Evolutionary conservation across 768 basidiomycete genomes (phyloP).

Genomic region (Boletus sp.): DNA sequence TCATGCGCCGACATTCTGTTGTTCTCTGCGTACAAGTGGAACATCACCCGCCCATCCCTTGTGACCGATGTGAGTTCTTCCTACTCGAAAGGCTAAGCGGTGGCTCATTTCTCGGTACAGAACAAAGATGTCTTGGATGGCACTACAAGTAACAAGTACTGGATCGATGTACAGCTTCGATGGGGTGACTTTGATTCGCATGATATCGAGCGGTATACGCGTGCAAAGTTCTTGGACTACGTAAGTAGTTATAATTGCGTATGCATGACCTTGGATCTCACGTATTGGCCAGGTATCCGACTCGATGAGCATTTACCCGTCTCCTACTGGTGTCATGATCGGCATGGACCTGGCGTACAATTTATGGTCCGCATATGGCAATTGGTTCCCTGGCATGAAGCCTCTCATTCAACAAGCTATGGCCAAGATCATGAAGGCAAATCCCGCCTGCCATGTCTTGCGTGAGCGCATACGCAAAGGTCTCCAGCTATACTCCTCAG

Average conservation of each 20-base stretch:
- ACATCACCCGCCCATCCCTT: conserved; percentile 92
- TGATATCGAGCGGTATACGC: conserved; percentile 97
- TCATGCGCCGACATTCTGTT: conserved; percentile 98
- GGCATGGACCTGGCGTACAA: conserved; percentile 99
- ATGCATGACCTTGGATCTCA: conserved; percentile 3
- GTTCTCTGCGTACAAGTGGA: conserved; percentile 98
- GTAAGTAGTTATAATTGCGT: conserved; percentile 38
- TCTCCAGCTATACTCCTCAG: conserved; percentile 96
- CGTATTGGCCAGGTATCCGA: conserved; percentile 65
- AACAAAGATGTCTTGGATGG: conserved; percentile 95
- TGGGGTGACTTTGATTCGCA: conserved; percentile 99
- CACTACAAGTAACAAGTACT: conserved; percentile 98
- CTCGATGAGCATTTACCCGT: conserved; percentile 98
- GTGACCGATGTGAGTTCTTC: conserved; percentile 74
- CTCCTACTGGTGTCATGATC: conserved; percentile 97
- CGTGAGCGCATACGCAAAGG: conserved; percentile 99
- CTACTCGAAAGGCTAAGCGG: background rate
- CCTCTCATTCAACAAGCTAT: conserved; percentile 97
- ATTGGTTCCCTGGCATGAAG: conserved; percentile 99
- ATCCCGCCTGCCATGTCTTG: conserved; percentile 94
- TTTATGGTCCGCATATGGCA: conserved; percentile 96
- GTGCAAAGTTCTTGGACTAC: conserved; percentile 99
- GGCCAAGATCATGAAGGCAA: conserved; percentile 99
- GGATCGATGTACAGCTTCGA: conserved; percentile 92
- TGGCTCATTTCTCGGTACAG: conserved; percentile 35